These are phyloP conservation scores for Metschnikowia lachancei DNA, from an alignment of 805 yeast species.

Conservation along the genomic window DNA sequence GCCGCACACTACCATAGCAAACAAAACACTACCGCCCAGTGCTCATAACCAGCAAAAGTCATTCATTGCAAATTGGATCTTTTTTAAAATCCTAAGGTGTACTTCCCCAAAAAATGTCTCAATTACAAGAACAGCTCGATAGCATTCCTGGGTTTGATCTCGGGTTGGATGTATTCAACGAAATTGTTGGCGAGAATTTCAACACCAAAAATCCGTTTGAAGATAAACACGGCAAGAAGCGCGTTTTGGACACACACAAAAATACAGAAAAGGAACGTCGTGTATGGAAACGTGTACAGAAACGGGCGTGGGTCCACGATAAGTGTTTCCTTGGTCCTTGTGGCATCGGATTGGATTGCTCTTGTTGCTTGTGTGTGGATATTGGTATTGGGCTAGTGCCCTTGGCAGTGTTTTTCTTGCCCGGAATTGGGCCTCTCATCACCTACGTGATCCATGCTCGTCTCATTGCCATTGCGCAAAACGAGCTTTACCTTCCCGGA, in stretches of 20 bases:
- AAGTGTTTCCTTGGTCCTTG: conserved; percentile 77
- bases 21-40: too few relatives aligned
- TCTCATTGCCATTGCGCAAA: conserved; percentile 58
- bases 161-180: conserved; percentile 59
- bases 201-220: conserved; percentile 66
- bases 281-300: conserved; percentile 71
- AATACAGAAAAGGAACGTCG: conserved; percentile 55
- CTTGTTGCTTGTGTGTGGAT: conserved; percentile 53
- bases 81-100: too few relatives aligned
- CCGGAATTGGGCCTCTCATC: conserved; percentile 78
- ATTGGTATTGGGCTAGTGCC: conserved; percentile 82
- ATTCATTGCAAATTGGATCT: too few relatives aligned
- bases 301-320: conserved; percentile 85
- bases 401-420: conserved; percentile 58
- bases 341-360: conserved; percentile 51
- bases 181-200: conserved; percentile 61
- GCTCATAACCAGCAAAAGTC: too few relatives aligned
- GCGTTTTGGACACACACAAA: conserved; percentile 54
- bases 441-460: conserved; percentile 80
- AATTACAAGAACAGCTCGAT: conserved; percentile 20
- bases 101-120: conserved; percentile 14
- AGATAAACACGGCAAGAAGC: conserved; percentile 56
- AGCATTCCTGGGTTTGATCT: conserved; percentile 53
- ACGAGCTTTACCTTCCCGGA: conserved; percentile 54
- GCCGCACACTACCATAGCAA: too few relatives aligned